phyloP scores from a whole-genome alignment of 2,329 filamentous ascomycete genomes.

The Curvularia verruculosa region DNA sequence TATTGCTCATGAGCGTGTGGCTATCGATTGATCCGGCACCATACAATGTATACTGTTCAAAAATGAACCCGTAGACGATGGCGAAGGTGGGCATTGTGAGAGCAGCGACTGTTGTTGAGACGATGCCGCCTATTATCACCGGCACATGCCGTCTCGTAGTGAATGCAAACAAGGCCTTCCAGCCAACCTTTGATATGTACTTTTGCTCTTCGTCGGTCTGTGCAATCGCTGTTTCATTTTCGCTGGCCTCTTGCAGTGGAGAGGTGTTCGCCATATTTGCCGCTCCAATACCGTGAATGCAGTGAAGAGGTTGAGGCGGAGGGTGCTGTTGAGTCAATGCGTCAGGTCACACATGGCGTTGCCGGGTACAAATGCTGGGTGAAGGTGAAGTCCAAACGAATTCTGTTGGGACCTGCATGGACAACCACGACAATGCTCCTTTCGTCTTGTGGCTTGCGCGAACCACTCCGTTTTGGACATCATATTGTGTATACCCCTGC shows the following conservation, averaged over 20 bases:
- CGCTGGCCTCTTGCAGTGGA: slow-evolving; percentile 16
- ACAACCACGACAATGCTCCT: background rate
- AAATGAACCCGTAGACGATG: slow-evolving; percentile 75
- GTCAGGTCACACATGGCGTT: slow-evolving; percentile 5
- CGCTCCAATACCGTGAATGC: background rate
- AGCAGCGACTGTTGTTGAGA: slow-evolving; percentile 65
- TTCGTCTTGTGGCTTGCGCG: background rate
- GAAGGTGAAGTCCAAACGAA: slow-evolving; percentile 17
- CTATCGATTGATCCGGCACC: slow-evolving; percentile 61
- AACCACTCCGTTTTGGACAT: background rate
- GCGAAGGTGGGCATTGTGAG: slow-evolving; percentile 69
- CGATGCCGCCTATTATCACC: slow-evolving; percentile 61
- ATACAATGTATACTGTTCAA: slow-evolving; percentile 71
- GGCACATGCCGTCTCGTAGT: slow-evolving; percentile 66
- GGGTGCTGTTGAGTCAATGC: slow-evolving; percentile 4
- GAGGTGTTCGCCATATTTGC: slow-evolving; percentile 23
- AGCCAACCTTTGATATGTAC: slow-evolving; percentile 42
- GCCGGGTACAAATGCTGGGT: slow-evolving; percentile 9
- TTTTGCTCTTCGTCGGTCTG: slow-evolving; percentile 29
- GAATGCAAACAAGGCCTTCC: slow-evolving; percentile 73
- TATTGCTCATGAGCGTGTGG: slow-evolving; percentile 59
- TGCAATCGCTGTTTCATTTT: slow-evolving; percentile 19
- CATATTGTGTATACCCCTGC: background rate
- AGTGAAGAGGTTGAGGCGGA: background rate
- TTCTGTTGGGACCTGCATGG: background rate